Percentiles rank a stretch among this genome's conserved stretches.
phyloP scores from a whole-genome alignment of 345 rosid species.

The Salix arbutifolia region DNA sequence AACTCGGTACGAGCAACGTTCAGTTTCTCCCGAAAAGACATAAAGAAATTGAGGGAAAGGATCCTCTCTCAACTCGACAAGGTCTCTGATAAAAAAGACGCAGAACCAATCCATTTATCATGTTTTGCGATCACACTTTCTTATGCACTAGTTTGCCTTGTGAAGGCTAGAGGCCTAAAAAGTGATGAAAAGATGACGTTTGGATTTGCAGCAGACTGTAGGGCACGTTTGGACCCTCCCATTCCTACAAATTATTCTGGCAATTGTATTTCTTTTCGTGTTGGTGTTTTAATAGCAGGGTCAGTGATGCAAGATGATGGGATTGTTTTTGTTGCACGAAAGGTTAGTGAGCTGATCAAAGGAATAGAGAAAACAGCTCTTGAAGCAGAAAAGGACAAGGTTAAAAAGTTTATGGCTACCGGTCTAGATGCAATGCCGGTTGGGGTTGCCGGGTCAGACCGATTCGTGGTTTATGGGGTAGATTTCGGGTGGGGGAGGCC shows the following conservation, averaged over 20 bases:
- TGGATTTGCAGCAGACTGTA: not conserved
- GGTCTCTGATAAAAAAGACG: not conserved
- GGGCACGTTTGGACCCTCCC: constrained; percentile 10
- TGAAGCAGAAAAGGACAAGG: constrained; percentile 6
- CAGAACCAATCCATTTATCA: constrained; percentile 13
- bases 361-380: not conserved
- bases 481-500: not conserved
- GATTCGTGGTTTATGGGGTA: not conserved
- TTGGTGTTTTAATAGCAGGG: not conserved
- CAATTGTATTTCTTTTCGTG: constrained; percentile 4
- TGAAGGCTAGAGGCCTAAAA: not conserved
- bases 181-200: not conserved
- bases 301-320: constrained; percentile 6
- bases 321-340: not conserved
- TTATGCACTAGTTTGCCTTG: constrained; percentile 22
- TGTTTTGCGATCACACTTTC: constrained; percentile 36
- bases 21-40: constrained; percentile 22
- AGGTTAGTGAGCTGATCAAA: not conserved
- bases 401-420: not conserved
- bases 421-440: not conserved
- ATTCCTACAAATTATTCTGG: constrained; percentile 12
- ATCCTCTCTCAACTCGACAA: not conserved
- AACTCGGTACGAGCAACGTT: constrained; percentile 26
- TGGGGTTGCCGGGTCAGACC: not conserved
- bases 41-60: constrained; percentile 27